Percentiles rank a stretch among this genome's conserved stretches.
Conservation (phyloP, 2,329 filamentous ascomycete genomes). For the Penicillium sp. region DNA sequence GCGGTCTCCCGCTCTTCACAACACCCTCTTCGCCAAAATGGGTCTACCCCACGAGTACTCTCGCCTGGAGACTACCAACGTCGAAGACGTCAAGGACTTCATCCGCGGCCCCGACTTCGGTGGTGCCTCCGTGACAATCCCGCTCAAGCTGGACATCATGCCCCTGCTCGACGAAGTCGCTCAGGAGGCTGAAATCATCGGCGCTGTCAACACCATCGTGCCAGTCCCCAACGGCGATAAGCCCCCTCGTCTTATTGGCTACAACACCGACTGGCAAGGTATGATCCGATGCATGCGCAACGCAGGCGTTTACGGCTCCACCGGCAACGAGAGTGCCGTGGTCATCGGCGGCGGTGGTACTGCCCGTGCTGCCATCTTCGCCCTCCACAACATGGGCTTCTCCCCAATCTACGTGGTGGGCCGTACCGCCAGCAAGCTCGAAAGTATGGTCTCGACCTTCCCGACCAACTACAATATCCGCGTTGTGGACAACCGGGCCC, state of each 20-base stretch:
- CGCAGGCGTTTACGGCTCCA: constrained; percentile 57
- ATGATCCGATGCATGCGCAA: constrained; percentile 77
- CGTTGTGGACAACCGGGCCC: constrained; percentile 55
- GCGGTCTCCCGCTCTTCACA: constrained; percentile 85
- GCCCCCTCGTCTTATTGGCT: constrained; percentile 63
- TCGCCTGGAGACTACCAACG: constrained; percentile 68
- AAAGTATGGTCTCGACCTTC: constrained; percentile 68
- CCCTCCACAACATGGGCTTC: constrained; percentile 78
- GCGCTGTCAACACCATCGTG: constrained; percentile 92
- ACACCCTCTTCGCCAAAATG: constrained; percentile 70
- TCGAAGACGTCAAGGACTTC: constrained; percentile 58
- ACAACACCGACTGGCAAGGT: constrained; percentile 95
- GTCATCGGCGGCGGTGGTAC: constrained; percentile 92
- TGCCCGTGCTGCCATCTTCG: constrained; percentile 84
- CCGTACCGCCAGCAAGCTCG: constrained; percentile 67
- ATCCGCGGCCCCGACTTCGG: constrained; percentile 75
- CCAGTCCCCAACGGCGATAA: constrained; percentile 50
- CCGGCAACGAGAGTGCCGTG: constrained; percentile 57
- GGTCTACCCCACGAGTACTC: constrained; percentile 85
- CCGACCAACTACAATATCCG: constrained; percentile 68
- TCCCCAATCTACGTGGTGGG: constrained; percentile 84
- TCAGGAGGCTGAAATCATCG: constrained; percentile 74
- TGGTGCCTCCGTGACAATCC: constrained; percentile 92
- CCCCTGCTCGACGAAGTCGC: constrained; percentile 75
- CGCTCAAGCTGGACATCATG: constrained; percentile 87